Evolutionary conservation across 2,329 filamentous ascomycete genomes (phyloP), one percentile per base, ranked within the genome.

Genomic region (Trichoderma citrinoviride): DNA sequence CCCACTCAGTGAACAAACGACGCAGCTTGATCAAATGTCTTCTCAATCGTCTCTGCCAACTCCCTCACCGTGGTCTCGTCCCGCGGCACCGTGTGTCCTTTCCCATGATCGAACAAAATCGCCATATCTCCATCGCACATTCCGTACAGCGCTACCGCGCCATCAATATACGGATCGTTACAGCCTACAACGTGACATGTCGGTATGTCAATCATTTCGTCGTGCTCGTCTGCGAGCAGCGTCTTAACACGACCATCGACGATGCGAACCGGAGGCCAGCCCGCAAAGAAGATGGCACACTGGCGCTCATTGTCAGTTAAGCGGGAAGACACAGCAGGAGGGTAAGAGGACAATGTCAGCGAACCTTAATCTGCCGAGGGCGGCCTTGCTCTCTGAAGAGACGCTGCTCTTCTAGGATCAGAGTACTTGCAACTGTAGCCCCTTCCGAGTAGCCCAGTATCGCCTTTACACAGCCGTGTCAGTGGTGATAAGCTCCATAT

Each of bases 371-470:
- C 8, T 73, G 74, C 7, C 78, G 73, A 2, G 74, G 72, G 15
- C 72, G 69, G 12, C 73, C 74, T 15, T 73, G 61, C 47, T 74
- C 68, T 49, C 73, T 70, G 12, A 65, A 71, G 12, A 79, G 75
- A 4, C 77, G 74, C 61, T 79, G 75, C 69, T 86, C 83, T 57
- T 85, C 80, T 3, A 86, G 73, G 8, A 86, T 75, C 8, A 84
- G 70, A 0, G 81, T 84, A 0, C 81, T 81, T 0, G 85, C 85
- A 15, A 84, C 79, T 0, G 82, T 82, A 1, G 85, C 84, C 3
- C 85, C 85, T 70, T 88, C 85, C 0, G 84, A 87, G 69, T 87
- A 88, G 1, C 85, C 85, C 19, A 88, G 78, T 52, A 88, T 81
- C 3, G 82, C 85, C 71, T 74, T 17, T 21, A 15, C 23, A 17